Evolutionary conservation across 768 basidiomycete species (phyloP), one percentile per base, ranked within the genome.

Genomic region (Suillus lakei): DNA sequence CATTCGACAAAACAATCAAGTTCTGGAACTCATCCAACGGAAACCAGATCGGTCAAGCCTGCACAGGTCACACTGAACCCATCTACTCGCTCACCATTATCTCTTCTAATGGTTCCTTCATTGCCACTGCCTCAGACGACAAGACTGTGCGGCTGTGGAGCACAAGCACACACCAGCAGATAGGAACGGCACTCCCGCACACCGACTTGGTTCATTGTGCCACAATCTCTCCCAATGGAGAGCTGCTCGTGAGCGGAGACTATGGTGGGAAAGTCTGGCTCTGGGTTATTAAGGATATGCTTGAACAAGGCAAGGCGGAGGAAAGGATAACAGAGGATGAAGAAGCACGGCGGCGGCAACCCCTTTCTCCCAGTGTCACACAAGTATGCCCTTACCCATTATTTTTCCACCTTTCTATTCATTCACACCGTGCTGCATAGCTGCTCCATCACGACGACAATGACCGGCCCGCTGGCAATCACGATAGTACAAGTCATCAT

Each of bases 81-180:
- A 67, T 77, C 10, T 62, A 51, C 34, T 69, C 76, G 5, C 44
- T 77, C 30, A 69, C 73, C 2, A 56, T 32, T 3, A 32, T 77
- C 55, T 79, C 78, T 1, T 75, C 75, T 5, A 60, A 67, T 38
- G 76, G 73, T 2, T 67, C 38, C 12, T 67, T 69, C 36, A 72
- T 77, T 54, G 76, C 70, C 0, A 78, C 76, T 1, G 76, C 69
- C 2, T n/a, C n/a, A n/a, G n/a, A n/a, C n/a, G n/a, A n/a, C n/a
- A n/a, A n/a, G n/a, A n/a, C n/a, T n/a, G n/a, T 72, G 3, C 74
- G 77, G 0, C 60, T 77, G 1, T 77, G 76, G 76, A 26, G 34
- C 13, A 15, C 46, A 21, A 44, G 1, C 6, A 44, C 43, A 44
- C 43, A 44, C 43, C 43, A 21, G 21, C 43, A 44, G 43, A 44